Conservation (phyloP, 2,329 filamentous ascomycete species). For the Bipolaris zeicola region DNA sequence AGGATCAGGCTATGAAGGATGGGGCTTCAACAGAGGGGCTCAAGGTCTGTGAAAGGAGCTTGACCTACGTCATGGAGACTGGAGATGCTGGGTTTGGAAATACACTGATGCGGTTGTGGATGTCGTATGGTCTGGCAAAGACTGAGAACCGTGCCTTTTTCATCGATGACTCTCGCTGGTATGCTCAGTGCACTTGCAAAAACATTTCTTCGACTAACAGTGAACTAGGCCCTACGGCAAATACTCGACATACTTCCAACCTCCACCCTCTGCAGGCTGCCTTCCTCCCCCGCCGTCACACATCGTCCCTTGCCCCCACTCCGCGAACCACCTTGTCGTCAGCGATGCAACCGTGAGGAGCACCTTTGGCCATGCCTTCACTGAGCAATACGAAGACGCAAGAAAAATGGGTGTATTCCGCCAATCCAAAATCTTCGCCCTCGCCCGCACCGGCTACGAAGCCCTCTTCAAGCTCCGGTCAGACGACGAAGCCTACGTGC, state of each 20-base stretch:
- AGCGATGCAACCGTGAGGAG: slow-evolving; percentile 70
- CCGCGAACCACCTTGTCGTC: slow-evolving; percentile 75
- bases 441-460: slow-evolving; percentile 73
- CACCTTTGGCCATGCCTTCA: slow-evolving; percentile 67
- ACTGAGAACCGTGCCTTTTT: slow-evolving; percentile 79
- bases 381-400: slow-evolving; percentile 58
- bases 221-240: slow-evolving; percentile 69
- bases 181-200: slow-evolving; percentile 17
- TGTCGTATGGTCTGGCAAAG: slow-evolving; percentile 78
- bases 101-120: slow-evolving; percentile 80
- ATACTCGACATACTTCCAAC: slow-evolving; percentile 73
- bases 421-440: slow-evolving; percentile 67
- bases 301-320: slow-evolving; percentile 79
- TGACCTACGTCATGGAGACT: slow-evolving; percentile 80
- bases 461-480: slow-evolving; percentile 72
- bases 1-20: slow-evolving; percentile 41
- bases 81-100: slow-evolving; percentile 77
- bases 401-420: slow-evolving; percentile 58
- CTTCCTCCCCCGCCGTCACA: slow-evolving; percentile 73
- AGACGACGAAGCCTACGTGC: slow-evolving; percentile 70
- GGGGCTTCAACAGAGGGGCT: slow-evolving; percentile 40
- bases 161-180: slow-evolving; percentile 80
- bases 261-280: slow-evolving; percentile 69
- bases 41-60: slow-evolving; percentile 68
- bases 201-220: slow-evolving; percentile 19